Evolutionary conservation across 768 basidiomycete genomes (phyloP).

Genomic region (Lentinula lateritia): DNA sequence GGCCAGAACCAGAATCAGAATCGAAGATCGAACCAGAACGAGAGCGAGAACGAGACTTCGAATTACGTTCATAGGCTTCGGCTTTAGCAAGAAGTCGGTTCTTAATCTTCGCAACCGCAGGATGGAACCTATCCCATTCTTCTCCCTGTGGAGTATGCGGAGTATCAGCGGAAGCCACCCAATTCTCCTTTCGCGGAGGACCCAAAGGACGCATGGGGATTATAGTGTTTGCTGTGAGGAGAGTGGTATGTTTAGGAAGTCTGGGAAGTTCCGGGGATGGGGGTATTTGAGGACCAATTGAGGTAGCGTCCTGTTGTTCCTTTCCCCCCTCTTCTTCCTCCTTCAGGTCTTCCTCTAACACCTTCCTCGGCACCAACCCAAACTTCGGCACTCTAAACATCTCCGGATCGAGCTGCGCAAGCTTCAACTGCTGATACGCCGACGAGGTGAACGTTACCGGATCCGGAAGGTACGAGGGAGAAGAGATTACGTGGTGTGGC

Average conservation of each 20-base stretch:
- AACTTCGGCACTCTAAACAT: slow-evolving; percentile 72
- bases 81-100: too few relatives aligned
- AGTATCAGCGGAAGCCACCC: slow-evolving; percentile 33
- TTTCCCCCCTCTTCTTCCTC: too few relatives aligned
- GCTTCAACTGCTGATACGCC: slow-evolving; percentile 64
- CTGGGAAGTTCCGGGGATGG: too few relatives aligned
- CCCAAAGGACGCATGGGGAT: slow-evolving; percentile 43
- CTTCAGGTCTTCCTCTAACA: slow-evolving; percentile 27
- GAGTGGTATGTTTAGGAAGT: too few relatives aligned
- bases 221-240: slow-evolving; percentile 23
- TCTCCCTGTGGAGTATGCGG: not conserved
- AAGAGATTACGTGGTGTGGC: slow-evolving; percentile 71
- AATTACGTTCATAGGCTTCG: too few relatives aligned
- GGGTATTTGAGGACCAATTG: too few relatives aligned
- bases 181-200: slow-evolving; percentile 30
- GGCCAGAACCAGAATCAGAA: too few relatives aligned
- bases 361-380: slow-evolving; percentile 32
- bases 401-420: slow-evolving; percentile 63
- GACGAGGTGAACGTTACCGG: slow-evolving; percentile 71
- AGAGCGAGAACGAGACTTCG: too few relatives aligned
- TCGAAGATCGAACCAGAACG: too few relatives aligned
- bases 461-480: slow-evolving; percentile 54
- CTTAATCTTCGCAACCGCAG: too few relatives aligned
- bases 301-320: too few relatives aligned
- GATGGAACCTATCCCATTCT: too few relatives aligned